Evolutionary conservation across 495 filamentous ascomycete genomes (phyloP).

Genomic region (Penicillium ochrochloron): DNA sequence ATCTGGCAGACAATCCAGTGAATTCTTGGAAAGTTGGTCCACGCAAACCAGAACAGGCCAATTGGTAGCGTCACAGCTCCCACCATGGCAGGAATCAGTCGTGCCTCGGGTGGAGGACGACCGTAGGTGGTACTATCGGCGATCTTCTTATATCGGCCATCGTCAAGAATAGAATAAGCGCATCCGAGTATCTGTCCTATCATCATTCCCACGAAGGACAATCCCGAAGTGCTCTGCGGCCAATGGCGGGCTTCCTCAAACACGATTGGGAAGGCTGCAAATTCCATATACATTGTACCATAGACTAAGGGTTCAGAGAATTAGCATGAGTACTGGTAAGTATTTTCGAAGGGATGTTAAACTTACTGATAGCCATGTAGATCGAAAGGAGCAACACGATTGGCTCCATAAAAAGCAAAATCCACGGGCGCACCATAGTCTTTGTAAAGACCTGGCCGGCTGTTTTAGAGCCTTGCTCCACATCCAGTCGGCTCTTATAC

Average conservation of each 20-base stretch:
- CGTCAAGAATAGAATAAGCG: constrained; percentile 33
- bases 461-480: constrained; percentile 10
- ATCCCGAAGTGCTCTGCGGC: constrained; percentile 62
- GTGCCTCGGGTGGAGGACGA: constrained; percentile 38
- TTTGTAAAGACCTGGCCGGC: not conserved
- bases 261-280: constrained; percentile 74
- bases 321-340: not conserved
- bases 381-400: constrained; percentile 60
- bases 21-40: constrained; percentile 63
- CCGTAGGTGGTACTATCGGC: constrained; percentile 17
- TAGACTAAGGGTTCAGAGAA: constrained; percentile 42
- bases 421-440: constrained; percentile 28
- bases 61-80: constrained; percentile 40
- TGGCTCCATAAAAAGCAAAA: constrained; percentile 39
- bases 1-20: constrained; percentile 67
- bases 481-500: constrained; percentile 29
- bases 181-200: constrained; percentile 69
- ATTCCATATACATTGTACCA: constrained; percentile 71
- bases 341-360: not conserved
- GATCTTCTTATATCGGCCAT: constrained; percentile 25
- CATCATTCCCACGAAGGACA: constrained; percentile 72
- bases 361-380: constrained; percentile 60
- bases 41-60: constrained; percentile 62
- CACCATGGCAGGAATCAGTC: constrained; percentile 37
- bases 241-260: constrained; percentile 70